Conservation (phyloP, 768 basidiomycete species). For the Paxillus rubicundulus region DNA sequence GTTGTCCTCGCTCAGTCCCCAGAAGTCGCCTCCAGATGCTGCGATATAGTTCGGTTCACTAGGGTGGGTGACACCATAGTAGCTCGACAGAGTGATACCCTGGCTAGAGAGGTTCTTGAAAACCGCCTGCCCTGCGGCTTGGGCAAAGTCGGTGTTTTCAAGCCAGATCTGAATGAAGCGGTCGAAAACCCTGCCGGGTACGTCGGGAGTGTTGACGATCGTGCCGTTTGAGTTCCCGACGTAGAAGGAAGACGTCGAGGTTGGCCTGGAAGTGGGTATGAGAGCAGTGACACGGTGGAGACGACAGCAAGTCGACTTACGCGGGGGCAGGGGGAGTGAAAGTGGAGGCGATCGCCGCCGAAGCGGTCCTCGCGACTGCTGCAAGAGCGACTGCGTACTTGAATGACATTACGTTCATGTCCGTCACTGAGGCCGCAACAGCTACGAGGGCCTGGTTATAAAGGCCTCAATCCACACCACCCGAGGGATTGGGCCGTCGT, state of each 20-base stretch:
- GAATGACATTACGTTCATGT: conserved; percentile 12
- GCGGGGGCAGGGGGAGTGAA: conserved; percentile 30
- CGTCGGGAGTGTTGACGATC: conserved; percentile 36
- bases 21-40: conserved; percentile 51
- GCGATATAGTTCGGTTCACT: conserved; percentile 61
- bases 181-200: conserved; percentile 44
- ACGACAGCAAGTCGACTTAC: conserved; percentile 12
- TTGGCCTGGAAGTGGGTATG: conserved; percentile 20
- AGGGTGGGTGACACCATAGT: conserved; percentile 53
- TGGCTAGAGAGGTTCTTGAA: conserved; percentile 43
- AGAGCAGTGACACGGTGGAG: not conserved
- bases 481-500: no score
- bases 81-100: conserved; percentile 47
- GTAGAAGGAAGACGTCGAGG: conserved; percentile 38
- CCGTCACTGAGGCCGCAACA: not conserved
- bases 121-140: conserved; percentile 24
- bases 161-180: conserved; percentile 58
- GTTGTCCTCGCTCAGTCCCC: conserved; percentile 45
- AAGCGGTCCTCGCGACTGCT: conserved; percentile 16
- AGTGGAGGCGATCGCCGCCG: conserved; percentile 21
- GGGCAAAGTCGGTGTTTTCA: conserved; percentile 57
- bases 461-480: not conserved
- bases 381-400: conserved; percentile 13
- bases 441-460: not conserved
- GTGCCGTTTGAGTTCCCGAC: conserved; percentile 42